These are phyloP conservation scores for Schwanniomyces sp. DNA, from an alignment of 805 yeast species.

Conservation along the genomic window DNA sequence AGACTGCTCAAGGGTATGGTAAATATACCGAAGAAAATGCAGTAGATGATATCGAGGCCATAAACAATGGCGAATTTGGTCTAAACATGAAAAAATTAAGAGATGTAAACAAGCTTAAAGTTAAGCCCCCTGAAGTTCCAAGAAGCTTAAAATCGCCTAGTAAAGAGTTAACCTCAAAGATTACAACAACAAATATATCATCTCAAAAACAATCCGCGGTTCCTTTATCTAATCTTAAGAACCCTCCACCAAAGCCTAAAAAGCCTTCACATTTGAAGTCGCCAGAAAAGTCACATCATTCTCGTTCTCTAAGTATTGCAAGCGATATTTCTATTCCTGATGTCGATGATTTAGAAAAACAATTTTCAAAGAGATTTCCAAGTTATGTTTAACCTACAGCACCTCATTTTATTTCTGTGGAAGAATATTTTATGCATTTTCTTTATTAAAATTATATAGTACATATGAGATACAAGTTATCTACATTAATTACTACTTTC, in stretches of 20 bases:
- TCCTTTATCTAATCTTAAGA: constrained; percentile 13
- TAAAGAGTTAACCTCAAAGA: not conserved
- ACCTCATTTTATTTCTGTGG: not conserved
- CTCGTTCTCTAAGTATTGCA: constrained; percentile 29
- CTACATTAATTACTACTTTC: constrained; percentile 11
- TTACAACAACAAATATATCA: not conserved
- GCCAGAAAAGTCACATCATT: constrained; percentile 15
- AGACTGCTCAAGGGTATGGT: constrained; percentile 83
- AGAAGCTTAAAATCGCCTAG: constrained; percentile 20
- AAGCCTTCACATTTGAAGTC: constrained; percentile 58
- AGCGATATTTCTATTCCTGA: constrained; percentile 50
- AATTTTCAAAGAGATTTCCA: constrained; percentile 60
- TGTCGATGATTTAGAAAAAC: constrained; percentile 57
- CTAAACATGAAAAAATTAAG: constrained; percentile 6
- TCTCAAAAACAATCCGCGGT: not conserved
- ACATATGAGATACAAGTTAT: not conserved
- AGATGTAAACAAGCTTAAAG: not conserved
- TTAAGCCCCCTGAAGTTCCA: constrained; percentile 39
- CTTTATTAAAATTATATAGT: not conserved
- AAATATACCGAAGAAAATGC: constrained; percentile 54
- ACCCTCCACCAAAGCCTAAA: constrained; percentile 63
- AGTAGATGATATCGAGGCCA: constrained; percentile 34
- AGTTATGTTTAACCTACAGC: constrained; percentile 45
- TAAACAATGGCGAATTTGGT: constrained; percentile 16
- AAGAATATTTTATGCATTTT: not conserved